Conservation (phyloP, 768 basidiomycete species). For the Xerocomellus intermedius region DNA sequence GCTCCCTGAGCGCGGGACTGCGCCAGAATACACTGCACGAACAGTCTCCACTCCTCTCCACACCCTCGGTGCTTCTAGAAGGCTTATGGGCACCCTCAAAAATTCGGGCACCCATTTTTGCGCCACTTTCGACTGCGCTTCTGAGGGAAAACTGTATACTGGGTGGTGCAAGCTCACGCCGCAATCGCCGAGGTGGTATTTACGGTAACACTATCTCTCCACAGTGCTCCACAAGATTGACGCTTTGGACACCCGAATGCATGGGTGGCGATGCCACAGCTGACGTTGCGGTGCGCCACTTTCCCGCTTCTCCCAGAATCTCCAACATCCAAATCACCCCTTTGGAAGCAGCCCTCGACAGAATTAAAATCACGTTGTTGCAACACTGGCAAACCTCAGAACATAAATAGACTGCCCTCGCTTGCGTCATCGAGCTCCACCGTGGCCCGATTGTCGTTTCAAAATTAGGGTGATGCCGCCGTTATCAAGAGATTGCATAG, state of each 20-base stretch:
- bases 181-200: background rate
- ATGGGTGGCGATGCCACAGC: background rate
- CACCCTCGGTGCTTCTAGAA: background rate
- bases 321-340: background rate
- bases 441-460: background rate
- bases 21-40: background rate
- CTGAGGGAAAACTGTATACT: background rate
- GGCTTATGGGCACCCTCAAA: background rate
- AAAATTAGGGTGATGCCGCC: background rate
- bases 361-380: slow-evolving; percentile 3
- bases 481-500: background rate
- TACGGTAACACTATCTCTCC: slow-evolving; percentile 1
- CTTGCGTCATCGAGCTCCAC: background rate
- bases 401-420: background rate
- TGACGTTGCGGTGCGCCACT: background rate
- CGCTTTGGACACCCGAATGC: background rate
- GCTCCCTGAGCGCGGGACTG: background rate
- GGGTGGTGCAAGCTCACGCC: background rate
- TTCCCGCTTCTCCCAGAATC: background rate
- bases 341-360: background rate
- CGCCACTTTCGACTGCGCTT: background rate
- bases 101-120: background rate
- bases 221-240: slow-evolving; percentile 20
- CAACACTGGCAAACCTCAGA: background rate
- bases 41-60: background rate